phyloP scores from a whole-genome alignment of 2,329 filamentous ascomycete genomes.

The Alternaria sp. region DNA sequence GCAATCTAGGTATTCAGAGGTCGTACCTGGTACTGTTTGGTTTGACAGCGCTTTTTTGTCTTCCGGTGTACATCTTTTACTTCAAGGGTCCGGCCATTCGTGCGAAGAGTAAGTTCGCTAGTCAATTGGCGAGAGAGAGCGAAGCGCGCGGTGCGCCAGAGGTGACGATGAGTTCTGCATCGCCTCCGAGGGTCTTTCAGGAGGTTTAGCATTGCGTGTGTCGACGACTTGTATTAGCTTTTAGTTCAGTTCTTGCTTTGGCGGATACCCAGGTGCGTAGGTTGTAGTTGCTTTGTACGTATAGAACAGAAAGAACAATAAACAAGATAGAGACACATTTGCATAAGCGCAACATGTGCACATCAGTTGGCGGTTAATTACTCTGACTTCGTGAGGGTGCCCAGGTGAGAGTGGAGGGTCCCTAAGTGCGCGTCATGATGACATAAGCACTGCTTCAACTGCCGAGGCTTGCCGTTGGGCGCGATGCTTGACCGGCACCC shows the following conservation, averaged over 20 bases:
- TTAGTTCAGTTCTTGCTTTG: neutral
- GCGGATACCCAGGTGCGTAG: neutral
- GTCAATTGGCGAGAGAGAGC: neutral
- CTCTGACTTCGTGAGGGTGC: neutral
- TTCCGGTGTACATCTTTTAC: conserved; percentile 63
- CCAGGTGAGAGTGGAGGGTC: neutral
- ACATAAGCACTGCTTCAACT: conserved; percentile 2
- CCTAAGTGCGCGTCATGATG: conserved; percentile 9
- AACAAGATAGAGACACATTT: neutral
- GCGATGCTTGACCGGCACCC: neutral
- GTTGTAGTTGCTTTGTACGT: neutral
- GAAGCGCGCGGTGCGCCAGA: neutral
- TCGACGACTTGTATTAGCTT: neutral
- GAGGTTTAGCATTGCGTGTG: neutral
- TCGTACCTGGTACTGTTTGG: conserved; percentile 53
- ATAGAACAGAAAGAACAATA: neutral
- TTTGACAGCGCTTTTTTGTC: conserved; percentile 56
- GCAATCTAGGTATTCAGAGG: conserved; percentile 28
- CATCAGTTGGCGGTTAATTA: neutral
- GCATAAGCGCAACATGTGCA: neutral
- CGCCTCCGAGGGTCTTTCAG: neutral
- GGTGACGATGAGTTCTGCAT: neutral
- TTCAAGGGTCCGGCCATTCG: conserved; percentile 17
- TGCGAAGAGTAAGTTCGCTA: neutral
- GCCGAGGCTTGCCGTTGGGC: neutral